Evolutionary conservation across 169 alveolate genomes (phyloP).

Genomic region (Plasmodium coatneyi): DNA sequence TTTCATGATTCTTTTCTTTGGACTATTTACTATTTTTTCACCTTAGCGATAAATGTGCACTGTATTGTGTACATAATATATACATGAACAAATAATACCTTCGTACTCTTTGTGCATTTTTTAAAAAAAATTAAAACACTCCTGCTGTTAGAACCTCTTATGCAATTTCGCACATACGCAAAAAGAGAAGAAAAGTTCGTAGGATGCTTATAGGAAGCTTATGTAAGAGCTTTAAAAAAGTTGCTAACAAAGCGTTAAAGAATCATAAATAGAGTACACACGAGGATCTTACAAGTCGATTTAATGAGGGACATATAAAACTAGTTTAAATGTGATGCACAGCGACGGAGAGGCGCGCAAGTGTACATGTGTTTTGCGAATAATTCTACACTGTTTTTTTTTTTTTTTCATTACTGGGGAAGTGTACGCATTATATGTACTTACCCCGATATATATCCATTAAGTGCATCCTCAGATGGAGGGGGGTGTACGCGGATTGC

Average conservation of each 20-base stretch:
- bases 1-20: neutral
- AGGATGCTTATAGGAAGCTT: neutral
- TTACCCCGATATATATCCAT: neutral
- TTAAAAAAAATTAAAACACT: neutral
- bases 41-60: neutral
- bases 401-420: neutral
- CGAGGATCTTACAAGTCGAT: neutral
- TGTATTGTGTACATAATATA: neutral
- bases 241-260: neutral
- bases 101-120: neutral
- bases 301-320: neutral
- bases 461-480: neutral
- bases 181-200: neutral
- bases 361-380: conserved; percentile 29
- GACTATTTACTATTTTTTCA: neutral
- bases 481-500: neutral
- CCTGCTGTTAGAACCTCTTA: neutral
- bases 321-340: neutral
- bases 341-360: neutral
- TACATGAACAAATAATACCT: neutral
- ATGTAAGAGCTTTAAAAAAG: neutral
- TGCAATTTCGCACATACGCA: neutral
- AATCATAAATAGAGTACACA: neutral
- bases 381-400: conserved; percentile 28
- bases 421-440: neutral